These are phyloP conservation scores for Aspergillus ostianus DNA, from an alignment of 495 filamentous ascomycete genomes.

Conservation along the genomic window DNA sequence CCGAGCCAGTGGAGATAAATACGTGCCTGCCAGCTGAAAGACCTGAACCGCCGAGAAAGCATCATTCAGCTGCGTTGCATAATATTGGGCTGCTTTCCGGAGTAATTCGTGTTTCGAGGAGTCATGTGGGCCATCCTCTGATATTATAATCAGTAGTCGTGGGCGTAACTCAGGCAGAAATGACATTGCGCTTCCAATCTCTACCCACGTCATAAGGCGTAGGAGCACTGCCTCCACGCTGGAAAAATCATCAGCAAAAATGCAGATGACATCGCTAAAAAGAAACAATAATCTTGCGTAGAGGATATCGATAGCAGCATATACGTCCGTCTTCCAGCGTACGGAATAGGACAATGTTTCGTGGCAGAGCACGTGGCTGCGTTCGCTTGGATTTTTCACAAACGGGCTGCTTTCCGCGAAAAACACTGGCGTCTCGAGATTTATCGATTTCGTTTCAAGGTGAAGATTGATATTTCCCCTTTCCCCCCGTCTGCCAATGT, in stretches of 20 bases:
- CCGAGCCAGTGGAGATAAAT: constrained; percentile 16
- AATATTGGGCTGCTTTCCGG: too few relatives aligned
- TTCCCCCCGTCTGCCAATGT: constrained; percentile 14
- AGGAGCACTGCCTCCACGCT: constrained; percentile 20
- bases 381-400: constrained; percentile 3
- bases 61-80: not conserved
- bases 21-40: constrained; percentile 18
- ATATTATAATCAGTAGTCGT: constrained; percentile 14
- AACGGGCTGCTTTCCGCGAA: constrained; percentile 24
- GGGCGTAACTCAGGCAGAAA: constrained; percentile 11
- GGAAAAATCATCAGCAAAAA: constrained; percentile 31
- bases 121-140: not conserved
- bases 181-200: constrained; percentile 16
- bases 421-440: constrained; percentile 20
- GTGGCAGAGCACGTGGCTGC: constrained; percentile 8
- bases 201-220: constrained; percentile 20
- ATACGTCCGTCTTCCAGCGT: constrained; percentile 4
- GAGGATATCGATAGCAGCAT: constrained; percentile 18
- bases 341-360: constrained; percentile 15
- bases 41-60: constrained; percentile 19
- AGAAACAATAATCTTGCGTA: constrained; percentile 25
- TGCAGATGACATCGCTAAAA: constrained; percentile 30
- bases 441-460: constrained; percentile 17
- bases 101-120: not conserved
- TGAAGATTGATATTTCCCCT: constrained; percentile 20